Conservation (phyloP, 805 yeast genomes). For the Saturnispora serradocipensis region DNA sequence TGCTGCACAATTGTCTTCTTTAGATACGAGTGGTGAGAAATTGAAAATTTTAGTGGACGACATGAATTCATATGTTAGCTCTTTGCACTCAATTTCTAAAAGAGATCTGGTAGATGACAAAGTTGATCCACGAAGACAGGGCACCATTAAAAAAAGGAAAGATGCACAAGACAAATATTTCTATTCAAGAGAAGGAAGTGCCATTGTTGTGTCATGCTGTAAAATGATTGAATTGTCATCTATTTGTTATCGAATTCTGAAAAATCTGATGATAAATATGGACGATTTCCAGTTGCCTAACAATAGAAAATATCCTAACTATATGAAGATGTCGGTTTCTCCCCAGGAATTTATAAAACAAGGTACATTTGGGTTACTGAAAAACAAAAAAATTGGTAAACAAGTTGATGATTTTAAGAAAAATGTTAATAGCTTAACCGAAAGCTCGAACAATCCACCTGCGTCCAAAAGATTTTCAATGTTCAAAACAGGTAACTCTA, state of each 20-base stretch:
- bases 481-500: constrained; percentile 42
- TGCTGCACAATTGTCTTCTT: constrained; percentile 31
- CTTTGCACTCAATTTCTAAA: constrained; percentile 36
- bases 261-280: constrained; percentile 33
- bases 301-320: constrained; percentile 61
- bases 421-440: neutral
- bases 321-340: constrained; percentile 43
- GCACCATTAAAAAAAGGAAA: neutral
- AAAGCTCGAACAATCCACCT: too few species aligned
- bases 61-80: constrained; percentile 54
- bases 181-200: constrained; percentile 60
- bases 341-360: constrained; percentile 51
- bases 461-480: constrained; percentile 37
- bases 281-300: constrained; percentile 57
- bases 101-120: constrained; percentile 14
- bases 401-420: constrained; percentile 18
- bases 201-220: constrained; percentile 25
- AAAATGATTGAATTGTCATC: constrained; percentile 46
- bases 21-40: constrained; percentile 35
- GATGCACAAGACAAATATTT: constrained; percentile 27
- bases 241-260: constrained; percentile 43
- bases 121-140: constrained; percentile 7
- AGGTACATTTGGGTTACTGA: constrained; percentile 54
- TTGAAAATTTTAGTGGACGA: constrained; percentile 54
- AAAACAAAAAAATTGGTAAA: constrained; percentile 26